phyloP scores from a whole-genome alignment of 192 early-diverging fungal genomes.

The Gigaspora rosea region DNA sequence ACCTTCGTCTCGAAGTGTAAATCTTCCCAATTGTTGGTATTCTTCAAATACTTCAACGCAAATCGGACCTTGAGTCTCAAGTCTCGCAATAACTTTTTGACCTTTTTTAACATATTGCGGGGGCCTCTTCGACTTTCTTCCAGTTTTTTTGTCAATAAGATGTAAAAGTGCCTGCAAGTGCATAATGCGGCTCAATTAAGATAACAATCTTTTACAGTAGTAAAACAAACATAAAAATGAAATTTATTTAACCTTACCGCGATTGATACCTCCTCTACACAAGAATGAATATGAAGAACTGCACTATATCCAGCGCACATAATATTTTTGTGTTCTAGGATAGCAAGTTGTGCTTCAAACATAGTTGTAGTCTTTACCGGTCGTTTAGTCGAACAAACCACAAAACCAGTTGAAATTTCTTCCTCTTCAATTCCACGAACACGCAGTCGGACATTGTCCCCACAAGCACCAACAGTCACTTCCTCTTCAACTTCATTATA shows the following conservation, averaged over 20 bases:
- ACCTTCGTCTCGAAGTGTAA: slow-evolving; percentile 98
- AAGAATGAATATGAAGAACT: slow-evolving; percentile 90
- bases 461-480: slow-evolving; percentile 69
- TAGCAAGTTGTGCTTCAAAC: slow-evolving; percentile 87
- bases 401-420: slow-evolving; percentile 82
- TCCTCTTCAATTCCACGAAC: slow-evolving; percentile 94
- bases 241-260: slow-evolving; percentile 38
- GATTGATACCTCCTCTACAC: slow-evolving; percentile 85
- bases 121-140: slow-evolving; percentile 82
- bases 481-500: slow-evolving; percentile 85
- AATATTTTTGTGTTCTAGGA: slow-evolving; percentile 94
- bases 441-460: slow-evolving; percentile 93
- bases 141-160: slow-evolving; percentile 91
- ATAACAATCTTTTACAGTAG: slow-evolving; percentile 9
- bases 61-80: slow-evolving; percentile 74
- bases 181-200: slow-evolving; percentile 20
- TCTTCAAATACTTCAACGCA: slow-evolving; percentile 88
- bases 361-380: slow-evolving; percentile 77
- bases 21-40: slow-evolving; percentile 90
- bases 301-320: slow-evolving; percentile 94
- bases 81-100: slow-evolving; percentile 83
- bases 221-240: background rate
- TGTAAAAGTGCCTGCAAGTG: slow-evolving; percentile 70
- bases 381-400: slow-evolving; percentile 75
- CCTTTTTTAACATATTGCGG: slow-evolving; percentile 95